phyloP scores from a whole-genome alignment of 78 protist species.

The Dictyostelium firmibasis region DNA sequence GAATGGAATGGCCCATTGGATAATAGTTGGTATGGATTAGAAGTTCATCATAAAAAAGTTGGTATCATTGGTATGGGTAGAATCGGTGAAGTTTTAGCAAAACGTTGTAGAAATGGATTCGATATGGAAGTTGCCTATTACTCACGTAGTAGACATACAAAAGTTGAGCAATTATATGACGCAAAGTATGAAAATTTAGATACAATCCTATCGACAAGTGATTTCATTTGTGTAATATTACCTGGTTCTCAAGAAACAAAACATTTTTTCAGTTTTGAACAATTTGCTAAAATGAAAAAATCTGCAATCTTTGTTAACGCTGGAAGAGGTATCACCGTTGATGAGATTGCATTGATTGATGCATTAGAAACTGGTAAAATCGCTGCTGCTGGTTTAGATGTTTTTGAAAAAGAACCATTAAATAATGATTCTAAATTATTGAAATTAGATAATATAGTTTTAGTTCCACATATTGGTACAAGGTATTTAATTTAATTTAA shows the following conservation, averaged over 20 bases:
- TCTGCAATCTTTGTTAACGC: slow-evolving; percentile 46
- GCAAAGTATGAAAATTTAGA: background rate
- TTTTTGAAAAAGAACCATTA: slow-evolving; percentile 60
- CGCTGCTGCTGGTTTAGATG: slow-evolving; percentile 78
- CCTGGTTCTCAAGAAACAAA: slow-evolving; percentile 37
- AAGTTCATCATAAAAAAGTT: slow-evolving; percentile 77
- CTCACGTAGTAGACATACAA: background rate
- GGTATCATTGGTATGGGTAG: slow-evolving; percentile 82
- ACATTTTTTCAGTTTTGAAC: background rate
- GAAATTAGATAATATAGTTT: background rate
- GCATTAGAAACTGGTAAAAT: slow-evolving; percentile 30
- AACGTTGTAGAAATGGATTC: slow-evolving; percentile 33
- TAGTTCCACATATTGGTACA: background rate
- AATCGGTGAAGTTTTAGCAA: slow-evolving; percentile 75
- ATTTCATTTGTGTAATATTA: background rate
- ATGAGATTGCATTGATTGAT: slow-evolving; percentile 32
- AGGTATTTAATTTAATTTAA: background rate
- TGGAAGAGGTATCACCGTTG: slow-evolving; percentile 50
- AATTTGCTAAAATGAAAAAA: slow-evolving; percentile 39
- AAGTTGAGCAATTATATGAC: background rate
- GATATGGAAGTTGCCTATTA: slow-evolving; percentile 52
- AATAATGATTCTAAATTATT: background rate
- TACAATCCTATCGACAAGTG: background rate
- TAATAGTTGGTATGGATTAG: slow-evolving; percentile 2
- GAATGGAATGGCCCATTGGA: background rate